Base-by-base conservation (phyloP, 441 rosid genomes). In the Breynia disticha region DNA sequence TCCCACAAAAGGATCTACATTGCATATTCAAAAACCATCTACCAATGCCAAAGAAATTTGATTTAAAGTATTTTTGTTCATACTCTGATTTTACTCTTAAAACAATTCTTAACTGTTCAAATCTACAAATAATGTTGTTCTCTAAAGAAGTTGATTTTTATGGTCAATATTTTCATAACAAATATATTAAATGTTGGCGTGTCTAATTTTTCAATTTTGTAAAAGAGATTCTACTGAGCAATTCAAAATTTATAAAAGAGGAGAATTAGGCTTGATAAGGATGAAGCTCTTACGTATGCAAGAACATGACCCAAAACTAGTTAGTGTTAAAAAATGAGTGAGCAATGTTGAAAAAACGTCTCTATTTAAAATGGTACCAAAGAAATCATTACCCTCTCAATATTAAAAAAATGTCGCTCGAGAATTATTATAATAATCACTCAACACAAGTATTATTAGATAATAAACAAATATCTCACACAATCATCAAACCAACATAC, bases 1-100 rank as follows among this genome's bases (percentile, higher is more conserved):
- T 50, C 20, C 64, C 61, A 0, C 46, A 39, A 0, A 32, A 55
- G 16, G 17, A 46, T 52, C 55, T 16, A 49, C 32, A 48, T 6
- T 16, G 19, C 51, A 63, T 55, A 18, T 48, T 43, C 19, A 39
- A 61, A 44, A 61, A 48, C 67, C 71, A 67, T 44, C 44, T 61
- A 32, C 43, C 63, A 32, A 54, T 18, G 19, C 54, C 50, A 1
- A 5, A 35, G 18, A 63, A 55, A 19, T 19, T 51, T 4, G 8
- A 12, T 20, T 21, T 55, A 41, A 63, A 20, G 7, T 59, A 51
- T 60, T 47, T 62, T 59, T 63, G 58, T 21, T 5, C 13, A 43
- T 10, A 9, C 39, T 62, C n/a, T n/a, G 57, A 54, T 12, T 21
- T 18, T 11, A 63, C 57, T 44, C 67, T 67, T 57, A 67, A 43